Evolutionary conservation across 495 filamentous ascomycete genomes (phyloP), one percentile per base, ranked within the genome.

Genomic region (Xylaria intraflava): DNA sequence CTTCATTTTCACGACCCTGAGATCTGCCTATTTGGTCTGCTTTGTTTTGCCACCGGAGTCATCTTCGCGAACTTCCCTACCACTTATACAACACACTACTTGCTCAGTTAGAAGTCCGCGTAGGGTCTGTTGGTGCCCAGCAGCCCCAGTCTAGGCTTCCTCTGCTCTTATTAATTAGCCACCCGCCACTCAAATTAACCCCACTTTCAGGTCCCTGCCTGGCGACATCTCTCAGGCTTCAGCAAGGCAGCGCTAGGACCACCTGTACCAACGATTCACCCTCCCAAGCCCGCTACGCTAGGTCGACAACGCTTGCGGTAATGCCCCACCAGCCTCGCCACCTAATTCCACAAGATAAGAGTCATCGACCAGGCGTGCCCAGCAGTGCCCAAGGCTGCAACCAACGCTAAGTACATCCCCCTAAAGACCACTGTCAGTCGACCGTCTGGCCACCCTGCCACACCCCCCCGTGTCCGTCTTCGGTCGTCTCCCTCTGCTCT

Each of bases 301-400:
- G n/a, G 14, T 33, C 2, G 72, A 63, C 60, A 46, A 43, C 51
- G 55, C 57, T n/a, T 62, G 64, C 70, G 66, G 67, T 70, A 72
- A 70, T 59, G 59, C 61, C 67, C 67, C 67, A 72, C 69, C 60
- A 58, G 56, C 62, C 62, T 66, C 57, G 65, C 63, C 65, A 66
- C 64, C 63, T 61, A 58, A 60, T 55, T n/a, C n/a, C 59, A 59
- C 46, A 55, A 60, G 43, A 51, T 60, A 76, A 71, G 73, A 76
- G 73, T 76, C 73, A 76, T 74, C 71, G 55, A 61, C 56, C 56
- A 53, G 62, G 51, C 64, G 60, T n/a, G n/a, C n/a, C n/a, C n/a
- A n/a, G n/a, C 60, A 64, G 62, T 61, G 60, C 61, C 54, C 63
- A 65, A 63, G 61, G 61, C 65, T 61, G 60, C 67, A 60, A 67